Percentiles rank a stretch among this genome's conserved stretches.
Evolutionary conservation across 495 filamentous ascomycete genomes (phyloP).

Genomic region (Penicillium verhagenii): DNA sequence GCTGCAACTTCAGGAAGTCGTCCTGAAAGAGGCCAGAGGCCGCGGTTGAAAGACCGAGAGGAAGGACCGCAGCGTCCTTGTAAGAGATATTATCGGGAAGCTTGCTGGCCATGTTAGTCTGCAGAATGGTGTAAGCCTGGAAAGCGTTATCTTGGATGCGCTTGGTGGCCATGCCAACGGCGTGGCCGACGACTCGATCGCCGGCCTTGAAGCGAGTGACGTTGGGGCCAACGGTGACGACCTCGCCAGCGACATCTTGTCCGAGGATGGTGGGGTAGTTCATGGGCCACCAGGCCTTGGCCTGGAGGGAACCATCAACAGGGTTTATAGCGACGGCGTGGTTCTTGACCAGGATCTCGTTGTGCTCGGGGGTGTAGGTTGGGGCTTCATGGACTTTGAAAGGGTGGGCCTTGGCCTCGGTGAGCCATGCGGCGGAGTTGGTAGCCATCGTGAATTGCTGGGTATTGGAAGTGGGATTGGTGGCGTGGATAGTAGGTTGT

Average conservation of each 20-base stretch:
- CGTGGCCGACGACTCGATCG: constrained; percentile 44
- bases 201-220: constrained; percentile 38
- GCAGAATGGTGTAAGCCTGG: constrained; percentile 43
- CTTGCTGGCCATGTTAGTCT: constrained; percentile 28
- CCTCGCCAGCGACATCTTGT: constrained; percentile 42
- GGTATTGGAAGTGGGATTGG: not conserved
- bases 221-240: constrained; percentile 34
- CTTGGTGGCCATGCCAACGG: not conserved
- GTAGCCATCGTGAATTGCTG: not conserved
- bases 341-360: constrained; percentile 40
- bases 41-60: constrained; percentile 13
- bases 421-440: constrained; percentile 43
- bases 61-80: constrained; percentile 40
- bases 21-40: constrained; percentile 21
- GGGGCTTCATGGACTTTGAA: constrained; percentile 38
- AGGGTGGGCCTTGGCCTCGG: constrained; percentile 24
- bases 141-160: constrained; percentile 37
- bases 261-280: constrained; percentile 37
- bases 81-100: constrained; percentile 48
- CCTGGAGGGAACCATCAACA: constrained; percentile 32
- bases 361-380: constrained; percentile 27
- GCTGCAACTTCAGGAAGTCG: constrained; percentile 7
- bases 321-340: constrained; percentile 48
- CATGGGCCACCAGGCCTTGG: constrained; percentile 7
- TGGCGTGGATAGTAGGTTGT: not conserved